Conservation (phyloP, 176 grass and related monocot genomes). For the Oryza coarctata region DNA sequence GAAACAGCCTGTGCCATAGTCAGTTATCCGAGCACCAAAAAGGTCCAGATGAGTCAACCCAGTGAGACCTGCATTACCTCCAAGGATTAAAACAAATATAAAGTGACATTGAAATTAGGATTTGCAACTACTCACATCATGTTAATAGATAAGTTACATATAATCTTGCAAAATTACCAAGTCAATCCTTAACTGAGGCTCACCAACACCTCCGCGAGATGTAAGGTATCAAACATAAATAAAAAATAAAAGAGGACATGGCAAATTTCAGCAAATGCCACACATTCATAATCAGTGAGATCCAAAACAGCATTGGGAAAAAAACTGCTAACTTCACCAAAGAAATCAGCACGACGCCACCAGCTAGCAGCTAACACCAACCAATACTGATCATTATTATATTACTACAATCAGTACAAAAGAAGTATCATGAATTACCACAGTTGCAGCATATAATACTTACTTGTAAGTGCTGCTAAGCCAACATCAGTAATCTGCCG, state of each 20-base stretch:
- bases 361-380: background rate
- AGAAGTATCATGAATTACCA: background rate
- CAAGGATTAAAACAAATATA: conserved; percentile 9
- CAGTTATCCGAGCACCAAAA: conserved; percentile 86
- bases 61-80: conserved; percentile 67
- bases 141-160: background rate
- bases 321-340: background rate
- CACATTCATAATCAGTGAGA: background rate
- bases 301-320: background rate
- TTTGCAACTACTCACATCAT: background rate
- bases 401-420: background rate
- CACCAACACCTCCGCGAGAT: background rate
- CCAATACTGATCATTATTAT: background rate
- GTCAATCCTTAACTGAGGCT: background rate
- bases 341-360: background rate
- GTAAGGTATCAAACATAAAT: background rate
- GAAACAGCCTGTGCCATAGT: conserved; percentile 77
- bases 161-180: conserved; percentile 2
- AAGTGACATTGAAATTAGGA: background rate
- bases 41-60: conserved; percentile 93
- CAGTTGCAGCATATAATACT: conserved; percentile 1
- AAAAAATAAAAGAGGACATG: background rate
- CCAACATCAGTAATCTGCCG: conserved; percentile 88
- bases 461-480: conserved; percentile 75
- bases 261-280: background rate